A percentile compares a stretch with the other conserved stretches of the same genome.
These are phyloP conservation scores for Boletus patriciae DNA, from an alignment of 768 basidiomycete species.

Conservation along the genomic window DNA sequence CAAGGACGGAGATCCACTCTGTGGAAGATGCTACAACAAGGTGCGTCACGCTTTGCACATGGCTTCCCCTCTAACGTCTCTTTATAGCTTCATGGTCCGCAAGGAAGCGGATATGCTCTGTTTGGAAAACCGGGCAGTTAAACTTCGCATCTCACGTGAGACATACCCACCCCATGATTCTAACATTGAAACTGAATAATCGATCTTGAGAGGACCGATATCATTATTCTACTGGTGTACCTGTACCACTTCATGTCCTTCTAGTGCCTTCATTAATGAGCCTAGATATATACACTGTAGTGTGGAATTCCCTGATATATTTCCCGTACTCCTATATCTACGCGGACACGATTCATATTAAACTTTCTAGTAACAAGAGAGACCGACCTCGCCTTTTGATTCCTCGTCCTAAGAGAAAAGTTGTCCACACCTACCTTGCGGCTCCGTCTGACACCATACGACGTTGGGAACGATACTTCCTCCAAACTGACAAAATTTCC, in stretches of 20 bases:
- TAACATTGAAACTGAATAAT: conserved; percentile 6
- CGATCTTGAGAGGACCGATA: conserved; percentile 13
- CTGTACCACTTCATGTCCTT: conserved; percentile 24
- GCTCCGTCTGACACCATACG: background rate
- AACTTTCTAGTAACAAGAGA: background rate
- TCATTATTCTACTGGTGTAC: conserved; percentile 20
- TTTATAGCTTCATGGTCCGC: conserved; percentile 67
- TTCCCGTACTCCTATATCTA: conserved; percentile 2
- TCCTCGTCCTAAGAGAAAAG: too few species aligned
- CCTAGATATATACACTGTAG: conserved; percentile 12
- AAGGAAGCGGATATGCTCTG: conserved; percentile 74
- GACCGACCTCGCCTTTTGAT: too few species aligned
- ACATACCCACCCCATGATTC: conserved; percentile 1
- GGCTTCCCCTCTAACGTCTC: background rate
- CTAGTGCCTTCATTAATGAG: conserved; percentile 12
- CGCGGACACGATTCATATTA: background rate
- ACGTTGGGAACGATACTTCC: conserved; percentile 19
- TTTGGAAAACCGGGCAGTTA: conserved; percentile 52
- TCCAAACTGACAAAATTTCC: conserved; percentile 20
- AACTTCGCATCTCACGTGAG: background rate
- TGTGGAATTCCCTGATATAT: conserved; percentile 4
- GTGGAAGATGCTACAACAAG: conserved; percentile 74
- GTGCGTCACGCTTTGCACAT: conserved; percentile 21
- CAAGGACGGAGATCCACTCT: conserved; percentile 71
- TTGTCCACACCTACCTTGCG: background rate